A percentile compares a stretch with the other conserved stretches of the same genome.
These are phyloP conservation scores for Talaromyces ruber DNA, from an alignment of 495 filamentous ascomycete genomes.

Conservation along the genomic window DNA sequence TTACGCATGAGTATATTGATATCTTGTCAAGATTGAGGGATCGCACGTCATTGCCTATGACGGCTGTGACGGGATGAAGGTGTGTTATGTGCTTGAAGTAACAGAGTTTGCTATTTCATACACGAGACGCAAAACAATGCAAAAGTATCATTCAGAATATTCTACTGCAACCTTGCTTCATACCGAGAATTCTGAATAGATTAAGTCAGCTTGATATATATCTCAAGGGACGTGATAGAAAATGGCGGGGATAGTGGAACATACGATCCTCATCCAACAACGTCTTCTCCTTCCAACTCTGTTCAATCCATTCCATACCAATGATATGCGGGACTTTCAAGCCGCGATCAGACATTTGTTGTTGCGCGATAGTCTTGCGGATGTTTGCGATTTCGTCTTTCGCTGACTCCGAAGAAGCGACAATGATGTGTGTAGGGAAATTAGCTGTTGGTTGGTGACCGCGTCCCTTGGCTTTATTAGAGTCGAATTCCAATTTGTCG, in stretches of 20 bases:
- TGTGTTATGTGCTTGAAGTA: background rate
- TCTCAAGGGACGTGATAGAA: no score
- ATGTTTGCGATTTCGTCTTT: conserved; percentile 16
- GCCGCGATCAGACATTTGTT: conserved; percentile 9
- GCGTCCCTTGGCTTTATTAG: conserved; percentile 14
- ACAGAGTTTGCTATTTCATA: background rate
- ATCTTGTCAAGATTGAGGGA: conserved; percentile 23
- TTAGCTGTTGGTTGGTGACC: background rate
- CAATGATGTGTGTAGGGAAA: conserved; percentile 58
- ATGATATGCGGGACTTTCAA: conserved; percentile 63
- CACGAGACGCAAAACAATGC: background rate
- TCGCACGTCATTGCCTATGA: background rate
- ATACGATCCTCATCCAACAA: conserved; percentile 69
- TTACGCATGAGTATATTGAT: conserved; percentile 22
- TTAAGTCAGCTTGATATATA: background rate
- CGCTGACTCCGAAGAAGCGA: conserved; percentile 19
- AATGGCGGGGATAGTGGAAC: background rate
- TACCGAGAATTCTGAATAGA: background rate
- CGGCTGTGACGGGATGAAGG: background rate
- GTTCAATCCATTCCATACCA: conserved; percentile 60
- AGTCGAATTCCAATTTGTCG: conserved; percentile 24
- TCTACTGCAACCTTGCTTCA: background rate
- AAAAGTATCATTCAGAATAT: background rate
- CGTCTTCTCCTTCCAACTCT: conserved; percentile 73
- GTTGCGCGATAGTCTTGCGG: conserved; percentile 16